Evolutionary conservation across 1,284 basidiomycete species (phyloP).

Genomic region (Naganishia sp.): DNA sequence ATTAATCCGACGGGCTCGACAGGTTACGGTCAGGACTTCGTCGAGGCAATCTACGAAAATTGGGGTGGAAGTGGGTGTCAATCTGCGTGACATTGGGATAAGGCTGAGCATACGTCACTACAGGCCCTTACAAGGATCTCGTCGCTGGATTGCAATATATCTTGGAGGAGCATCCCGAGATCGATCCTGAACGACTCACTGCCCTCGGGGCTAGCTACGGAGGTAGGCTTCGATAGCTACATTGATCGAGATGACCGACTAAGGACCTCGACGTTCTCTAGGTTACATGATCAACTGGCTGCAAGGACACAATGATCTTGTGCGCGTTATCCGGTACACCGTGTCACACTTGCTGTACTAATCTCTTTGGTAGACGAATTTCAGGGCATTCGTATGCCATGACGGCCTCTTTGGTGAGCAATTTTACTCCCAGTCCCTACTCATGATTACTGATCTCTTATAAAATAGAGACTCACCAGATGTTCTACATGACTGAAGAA

Average conservation of each 20-base stretch:
- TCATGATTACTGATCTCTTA: conserved; percentile 1
- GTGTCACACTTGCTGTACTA: background rate
- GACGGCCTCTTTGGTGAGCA: conserved; percentile 65
- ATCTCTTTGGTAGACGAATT: conserved; percentile 54
- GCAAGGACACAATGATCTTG: conserved; percentile 80
- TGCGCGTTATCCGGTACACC: conserved; percentile 44
- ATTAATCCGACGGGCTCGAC: conserved; percentile 89
- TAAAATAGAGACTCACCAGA: conserved; percentile 67
- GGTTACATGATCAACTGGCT: conserved; percentile 72
- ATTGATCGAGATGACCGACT: background rate
- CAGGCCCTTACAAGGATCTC: conserved; percentile 76
- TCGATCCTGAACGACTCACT: conserved; percentile 75
- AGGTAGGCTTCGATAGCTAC: conserved; percentile 35
- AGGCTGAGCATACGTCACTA: conserved; percentile 3
- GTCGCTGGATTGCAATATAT: conserved; percentile 72
- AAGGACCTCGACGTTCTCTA: background rate
- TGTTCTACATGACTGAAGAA: conserved; percentile 77
- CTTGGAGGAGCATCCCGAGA: conserved; percentile 71
- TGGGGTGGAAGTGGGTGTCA: conserved; percentile 49
- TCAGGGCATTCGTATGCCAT: conserved; percentile 86
- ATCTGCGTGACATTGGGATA: background rate
- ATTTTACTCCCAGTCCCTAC: conserved; percentile 14
- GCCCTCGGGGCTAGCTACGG: conserved; percentile 59
- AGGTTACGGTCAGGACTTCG: conserved; percentile 83
- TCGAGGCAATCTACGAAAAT: conserved; percentile 61